Evolutionary conservation across 2,329 filamentous ascomycete species (phyloP).

Genomic region (Fusarium sacchari): DNA sequence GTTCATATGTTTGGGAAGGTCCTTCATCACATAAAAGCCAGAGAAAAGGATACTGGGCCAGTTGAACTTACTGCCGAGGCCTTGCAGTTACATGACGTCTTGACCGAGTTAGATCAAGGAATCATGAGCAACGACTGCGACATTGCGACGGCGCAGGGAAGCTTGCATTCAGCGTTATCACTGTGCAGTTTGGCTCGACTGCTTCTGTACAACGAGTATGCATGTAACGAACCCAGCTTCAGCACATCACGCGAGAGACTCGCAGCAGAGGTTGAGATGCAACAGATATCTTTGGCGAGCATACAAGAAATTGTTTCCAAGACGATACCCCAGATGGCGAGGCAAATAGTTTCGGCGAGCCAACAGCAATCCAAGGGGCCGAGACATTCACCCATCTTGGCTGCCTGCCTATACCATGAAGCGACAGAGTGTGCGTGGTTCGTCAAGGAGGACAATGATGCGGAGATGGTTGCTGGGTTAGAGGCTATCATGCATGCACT

Average conservation of each 20-base stretch:
- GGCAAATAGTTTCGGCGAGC: neutral
- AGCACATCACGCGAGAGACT: neutral
- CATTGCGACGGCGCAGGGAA: rapidly evolving
- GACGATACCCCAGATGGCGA: neutral
- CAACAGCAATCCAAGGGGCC: neutral
- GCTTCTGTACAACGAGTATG: neutral
- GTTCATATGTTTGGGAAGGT: neutral
- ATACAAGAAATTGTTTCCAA: neutral
- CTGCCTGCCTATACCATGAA: neutral
- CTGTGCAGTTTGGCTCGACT: neutral
- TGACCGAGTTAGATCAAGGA: neutral
- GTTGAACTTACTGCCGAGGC: neutral
- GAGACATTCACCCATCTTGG: neutral
- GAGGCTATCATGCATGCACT: neutral
- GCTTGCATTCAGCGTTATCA: neutral
- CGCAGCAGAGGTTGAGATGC: neutral
- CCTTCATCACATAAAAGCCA: neutral
- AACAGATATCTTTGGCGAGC: neutral
- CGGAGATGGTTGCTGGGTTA: neutral
- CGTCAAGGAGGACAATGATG: neutral
- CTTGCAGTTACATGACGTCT: neutral
- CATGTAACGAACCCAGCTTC: neutral
- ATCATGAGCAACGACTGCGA: neutral
- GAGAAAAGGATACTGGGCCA: neutral
- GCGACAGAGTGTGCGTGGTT: neutral